These are phyloP conservation scores for Phytophthora vignae DNA, from an alignment of 352 stramenopile genomes.

Conservation along the genomic window DNA sequence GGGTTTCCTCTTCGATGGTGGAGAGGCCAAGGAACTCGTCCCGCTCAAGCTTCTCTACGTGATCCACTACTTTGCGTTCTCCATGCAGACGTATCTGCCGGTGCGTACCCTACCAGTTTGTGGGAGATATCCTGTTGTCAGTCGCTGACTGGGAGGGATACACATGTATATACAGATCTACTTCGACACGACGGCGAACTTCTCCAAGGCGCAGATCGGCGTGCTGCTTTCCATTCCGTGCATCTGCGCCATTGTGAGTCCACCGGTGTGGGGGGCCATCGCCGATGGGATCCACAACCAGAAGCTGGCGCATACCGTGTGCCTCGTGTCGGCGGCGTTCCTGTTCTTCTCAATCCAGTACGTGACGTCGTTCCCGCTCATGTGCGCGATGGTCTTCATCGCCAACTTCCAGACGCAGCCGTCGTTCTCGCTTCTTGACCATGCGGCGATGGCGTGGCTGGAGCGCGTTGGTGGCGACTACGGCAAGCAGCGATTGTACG, in stretches of 20 bases:
- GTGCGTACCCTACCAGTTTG: slow-evolving; percentile 27
- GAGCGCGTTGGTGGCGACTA: slow-evolving; percentile 51
- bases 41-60: slow-evolving; percentile 78
- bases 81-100: slow-evolving; percentile 70
- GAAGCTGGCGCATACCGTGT: slow-evolving; percentile 50
- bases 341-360: slow-evolving; percentile 60
- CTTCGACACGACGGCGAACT: slow-evolving; percentile 62
- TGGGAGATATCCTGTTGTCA: neutral
- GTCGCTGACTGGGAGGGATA: neutral
- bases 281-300: slow-evolving; percentile 54
- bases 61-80: slow-evolving; percentile 74
- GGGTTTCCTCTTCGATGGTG: slow-evolving; percentile 64
- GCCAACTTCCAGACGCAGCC: slow-evolving; percentile 59
- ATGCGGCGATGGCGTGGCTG: slow-evolving; percentile 49
- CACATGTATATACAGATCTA: slow-evolving; percentile 47
- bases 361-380: slow-evolving; percentile 50
- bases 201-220: slow-evolving; percentile 63
- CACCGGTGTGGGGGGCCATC: slow-evolving; percentile 51
- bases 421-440: slow-evolving; percentile 52
- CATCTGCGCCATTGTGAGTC: slow-evolving; percentile 51
- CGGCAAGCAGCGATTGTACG: slow-evolving; percentile 60
- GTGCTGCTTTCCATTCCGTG: slow-evolving; percentile 52
- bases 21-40: slow-evolving; percentile 64
- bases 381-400: slow-evolving; percentile 54
- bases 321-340: slow-evolving; percentile 49